A percentile compares a stretch with the other conserved stretches of the same genome.
Conservation (phyloP, 805 yeast species). For the Komagataella pastoris region DNA sequence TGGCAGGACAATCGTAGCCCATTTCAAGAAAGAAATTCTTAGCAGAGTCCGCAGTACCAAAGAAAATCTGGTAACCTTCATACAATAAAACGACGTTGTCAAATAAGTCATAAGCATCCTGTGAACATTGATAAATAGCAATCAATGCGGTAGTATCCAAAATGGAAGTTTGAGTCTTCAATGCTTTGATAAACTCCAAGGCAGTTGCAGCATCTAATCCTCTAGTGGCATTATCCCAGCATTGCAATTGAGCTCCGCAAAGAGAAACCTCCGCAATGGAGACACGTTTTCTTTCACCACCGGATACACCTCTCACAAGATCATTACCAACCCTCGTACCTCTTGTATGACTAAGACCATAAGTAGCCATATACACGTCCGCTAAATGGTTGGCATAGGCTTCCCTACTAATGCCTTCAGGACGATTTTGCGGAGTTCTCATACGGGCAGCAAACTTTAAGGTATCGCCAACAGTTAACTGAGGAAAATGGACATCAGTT, state of each 20-base stretch:
- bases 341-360: conserved; percentile 34
- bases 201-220: conserved; percentile 66
- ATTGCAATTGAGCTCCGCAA: conserved; percentile 27
- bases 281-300: conserved; percentile 57
- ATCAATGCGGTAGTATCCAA: conserved; percentile 34
- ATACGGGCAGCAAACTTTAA: conserved; percentile 47
- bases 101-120: conserved; percentile 28
- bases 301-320: conserved; percentile 50
- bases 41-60: conserved; percentile 22
- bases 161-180: conserved; percentile 41
- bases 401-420: conserved; percentile 45
- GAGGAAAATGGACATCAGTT: conserved; percentile 55
- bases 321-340: conserved; percentile 53
- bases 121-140: conserved; percentile 35
- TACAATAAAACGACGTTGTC: conserved; percentile 27
- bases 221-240: conserved; percentile 62
- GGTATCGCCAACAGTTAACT: conserved; percentile 54
- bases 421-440: conserved; percentile 49
- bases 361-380: conserved; percentile 37
- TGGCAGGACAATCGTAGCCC: conserved; percentile 32
- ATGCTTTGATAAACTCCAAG: conserved; percentile 43
- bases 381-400: conserved; percentile 39
- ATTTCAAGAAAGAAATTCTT: conserved; percentile 24
- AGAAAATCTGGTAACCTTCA: conserved; percentile 30
- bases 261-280: conserved; percentile 42